These are phyloP conservation scores for Lachnellula willkommii DNA, from an alignment of 2,329 filamentous ascomycete genomes.

Conservation along the genomic window DNA sequence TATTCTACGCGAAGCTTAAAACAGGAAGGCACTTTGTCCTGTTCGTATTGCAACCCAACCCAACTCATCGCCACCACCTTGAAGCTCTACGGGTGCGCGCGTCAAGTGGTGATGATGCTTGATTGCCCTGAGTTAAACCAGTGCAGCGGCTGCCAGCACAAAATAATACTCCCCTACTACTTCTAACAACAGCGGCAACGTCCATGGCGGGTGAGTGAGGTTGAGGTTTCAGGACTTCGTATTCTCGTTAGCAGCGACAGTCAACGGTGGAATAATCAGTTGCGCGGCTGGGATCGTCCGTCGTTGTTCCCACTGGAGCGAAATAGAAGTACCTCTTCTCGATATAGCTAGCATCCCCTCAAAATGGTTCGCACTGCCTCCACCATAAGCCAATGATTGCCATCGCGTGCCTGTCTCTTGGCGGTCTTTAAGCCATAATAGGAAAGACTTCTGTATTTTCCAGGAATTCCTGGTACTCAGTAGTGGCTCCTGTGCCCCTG, in stretches of 20 bases:
- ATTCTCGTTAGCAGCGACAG: not conserved
- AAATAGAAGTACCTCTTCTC: not conserved
- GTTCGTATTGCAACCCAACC: not conserved
- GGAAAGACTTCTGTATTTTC: not conserved
- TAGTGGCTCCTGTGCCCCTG: slow-evolving; percentile 12
- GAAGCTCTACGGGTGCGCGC: not conserved
- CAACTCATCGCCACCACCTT: no score
- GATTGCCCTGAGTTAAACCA: not conserved
- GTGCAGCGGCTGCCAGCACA: not conserved
- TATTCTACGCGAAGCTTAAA: not conserved
- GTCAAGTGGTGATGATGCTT: not conserved
- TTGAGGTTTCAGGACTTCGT: not conserved
- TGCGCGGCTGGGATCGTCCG: not conserved
- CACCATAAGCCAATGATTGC: not conserved
- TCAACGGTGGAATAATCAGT: not conserved
- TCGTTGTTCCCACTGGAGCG: not conserved
- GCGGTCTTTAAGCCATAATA: not conserved
- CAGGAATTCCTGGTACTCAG: not conserved
- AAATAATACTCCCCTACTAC: not conserved
- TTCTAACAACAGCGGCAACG: not conserved
- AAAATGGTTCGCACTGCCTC: not conserved
- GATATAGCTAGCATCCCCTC: not conserved
- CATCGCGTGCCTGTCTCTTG: not conserved
- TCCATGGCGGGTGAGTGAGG: not conserved
- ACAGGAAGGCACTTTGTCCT: not conserved